Evolutionary conservation across 2,329 filamentous ascomycete genomes (phyloP).

Genomic region (Trichoderma lentiforme): DNA sequence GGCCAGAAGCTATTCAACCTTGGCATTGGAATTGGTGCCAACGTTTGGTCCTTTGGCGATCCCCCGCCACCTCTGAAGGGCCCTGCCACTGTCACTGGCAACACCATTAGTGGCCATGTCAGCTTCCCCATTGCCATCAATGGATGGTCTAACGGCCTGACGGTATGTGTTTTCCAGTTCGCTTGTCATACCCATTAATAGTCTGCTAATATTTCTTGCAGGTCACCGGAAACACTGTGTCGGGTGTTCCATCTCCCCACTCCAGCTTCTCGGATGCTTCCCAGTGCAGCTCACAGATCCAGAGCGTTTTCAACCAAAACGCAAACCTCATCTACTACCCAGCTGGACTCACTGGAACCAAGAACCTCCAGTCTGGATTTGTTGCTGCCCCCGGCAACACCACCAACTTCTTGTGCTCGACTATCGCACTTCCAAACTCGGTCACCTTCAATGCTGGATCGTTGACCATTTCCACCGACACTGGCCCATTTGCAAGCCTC

Average conservation of each 20-base stretch:
- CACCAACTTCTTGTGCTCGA: constrained; percentile 27
- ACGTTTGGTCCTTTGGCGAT: constrained; percentile 26
- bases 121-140: constrained; percentile 27
- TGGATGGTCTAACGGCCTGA: constrained; percentile 26
- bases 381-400: constrained; percentile 22
- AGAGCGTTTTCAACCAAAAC: constrained; percentile 23
- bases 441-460: constrained; percentile 20
- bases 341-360: constrained; percentile 21
- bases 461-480: constrained; percentile 22
- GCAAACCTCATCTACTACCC: constrained; percentile 25
- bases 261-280: constrained; percentile 25
- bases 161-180: background rate
- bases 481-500: constrained; percentile 21
- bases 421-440: constrained; percentile 21
- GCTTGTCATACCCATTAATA: background rate
- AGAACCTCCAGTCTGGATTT: constrained; percentile 25
- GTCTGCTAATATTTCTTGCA: background rate
- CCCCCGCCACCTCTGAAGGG: constrained; percentile 19
- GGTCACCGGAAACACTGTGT: constrained; percentile 25
- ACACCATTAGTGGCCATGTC: constrained; percentile 23
- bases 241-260: constrained; percentile 21
- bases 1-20: constrained; percentile 25
- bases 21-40: constrained; percentile 26
- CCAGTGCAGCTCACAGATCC: constrained; percentile 21
- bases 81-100: constrained; percentile 22